A percentile compares a stretch with the other conserved stretches of the same genome.
phyloP scores from a whole-genome alignment of 73 alveolate genomes.

The Paramecium caudatum region DNA sequence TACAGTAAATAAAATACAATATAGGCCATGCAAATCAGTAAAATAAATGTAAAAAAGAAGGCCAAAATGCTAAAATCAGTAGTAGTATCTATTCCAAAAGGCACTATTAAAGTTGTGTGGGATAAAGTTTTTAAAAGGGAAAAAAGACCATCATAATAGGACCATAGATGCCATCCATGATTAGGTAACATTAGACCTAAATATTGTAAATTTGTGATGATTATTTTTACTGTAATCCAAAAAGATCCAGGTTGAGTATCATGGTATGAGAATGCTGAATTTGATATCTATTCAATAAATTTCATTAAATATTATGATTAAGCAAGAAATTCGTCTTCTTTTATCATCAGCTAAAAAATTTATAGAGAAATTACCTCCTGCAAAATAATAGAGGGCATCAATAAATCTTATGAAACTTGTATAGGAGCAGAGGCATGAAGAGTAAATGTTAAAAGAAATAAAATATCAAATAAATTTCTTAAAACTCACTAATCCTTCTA shows the following conservation, averaged over 20 bases:
- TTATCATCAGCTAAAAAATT: constrained; percentile 13
- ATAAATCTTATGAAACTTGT: not conserved
- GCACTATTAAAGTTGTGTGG: not conserved
- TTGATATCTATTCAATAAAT: constrained; percentile 14
- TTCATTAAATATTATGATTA: constrained; percentile 11
- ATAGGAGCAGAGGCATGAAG: not conserved
- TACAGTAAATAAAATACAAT: not conserved
- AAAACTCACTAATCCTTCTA: constrained; percentile 42
- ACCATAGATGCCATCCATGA: constrained; percentile 46
- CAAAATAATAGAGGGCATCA: not conserved
- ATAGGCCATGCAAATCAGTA: not conserved
- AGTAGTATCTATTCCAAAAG: not conserved
- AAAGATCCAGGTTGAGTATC: not conserved
- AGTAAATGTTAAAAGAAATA: constrained; percentile 34
- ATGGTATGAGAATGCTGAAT: not conserved
- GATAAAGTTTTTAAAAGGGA: not conserved
- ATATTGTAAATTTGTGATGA: not conserved
- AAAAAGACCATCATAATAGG: not conserved
- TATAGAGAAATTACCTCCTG: not conserved
- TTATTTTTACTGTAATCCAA: not conserved
- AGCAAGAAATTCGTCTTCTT: not conserved
- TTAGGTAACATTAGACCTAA: not conserved
- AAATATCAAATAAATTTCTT: constrained; percentile 53
- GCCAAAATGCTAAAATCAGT: not conserved
- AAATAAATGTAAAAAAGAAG: not conserved